These are phyloP conservation scores for Eimeria falciformis DNA, from an alignment of 169 alveolate species.

Conservation along the genomic window DNA sequence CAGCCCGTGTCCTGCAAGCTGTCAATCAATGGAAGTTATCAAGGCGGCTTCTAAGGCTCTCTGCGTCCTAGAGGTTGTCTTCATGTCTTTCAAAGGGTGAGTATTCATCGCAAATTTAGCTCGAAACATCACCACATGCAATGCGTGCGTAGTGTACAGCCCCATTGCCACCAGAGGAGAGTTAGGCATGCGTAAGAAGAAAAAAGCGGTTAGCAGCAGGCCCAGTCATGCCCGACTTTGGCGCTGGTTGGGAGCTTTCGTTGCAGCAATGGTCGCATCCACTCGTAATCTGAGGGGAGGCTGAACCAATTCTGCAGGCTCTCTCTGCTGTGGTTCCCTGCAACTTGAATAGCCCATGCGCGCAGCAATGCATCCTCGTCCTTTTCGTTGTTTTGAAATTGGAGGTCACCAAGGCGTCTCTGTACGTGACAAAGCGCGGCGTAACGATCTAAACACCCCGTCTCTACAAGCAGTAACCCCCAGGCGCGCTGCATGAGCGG, in stretches of 20 bases:
- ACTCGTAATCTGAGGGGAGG: slow-evolving; percentile 17
- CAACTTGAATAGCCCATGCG: neutral
- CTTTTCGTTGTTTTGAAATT: neutral
- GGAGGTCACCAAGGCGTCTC: neutral
- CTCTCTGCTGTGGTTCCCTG: neutral
- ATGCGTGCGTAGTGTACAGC: too few relatives aligned
- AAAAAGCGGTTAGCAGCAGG: slow-evolving; percentile 1
- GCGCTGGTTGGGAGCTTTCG: slow-evolving; percentile 57
- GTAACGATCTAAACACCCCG: slow-evolving; percentile 36
- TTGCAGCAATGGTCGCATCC: slow-evolving; percentile 51
- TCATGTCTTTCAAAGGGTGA: too few relatives aligned
- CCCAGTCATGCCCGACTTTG: slow-evolving; percentile 41
- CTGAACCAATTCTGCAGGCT: neutral
- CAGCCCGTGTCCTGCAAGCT: too few relatives aligned
- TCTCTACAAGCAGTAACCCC: slow-evolving; percentile 41
- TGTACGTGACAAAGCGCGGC: slow-evolving; percentile 29
- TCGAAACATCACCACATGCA: too few relatives aligned
- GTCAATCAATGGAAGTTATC: too few relatives aligned
- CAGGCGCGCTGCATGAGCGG: slow-evolving; percentile 66
- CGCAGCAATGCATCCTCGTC: neutral
- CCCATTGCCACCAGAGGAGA: too few relatives aligned
- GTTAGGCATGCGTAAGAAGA: too few relatives aligned
- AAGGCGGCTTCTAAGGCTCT: too few relatives aligned
- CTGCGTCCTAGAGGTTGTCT: too few relatives aligned
- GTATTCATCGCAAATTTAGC: too few relatives aligned